Evolutionary conservation across 2,329 filamentous ascomycete species (phyloP).

Genomic region (Microdochium nivale): DNA sequence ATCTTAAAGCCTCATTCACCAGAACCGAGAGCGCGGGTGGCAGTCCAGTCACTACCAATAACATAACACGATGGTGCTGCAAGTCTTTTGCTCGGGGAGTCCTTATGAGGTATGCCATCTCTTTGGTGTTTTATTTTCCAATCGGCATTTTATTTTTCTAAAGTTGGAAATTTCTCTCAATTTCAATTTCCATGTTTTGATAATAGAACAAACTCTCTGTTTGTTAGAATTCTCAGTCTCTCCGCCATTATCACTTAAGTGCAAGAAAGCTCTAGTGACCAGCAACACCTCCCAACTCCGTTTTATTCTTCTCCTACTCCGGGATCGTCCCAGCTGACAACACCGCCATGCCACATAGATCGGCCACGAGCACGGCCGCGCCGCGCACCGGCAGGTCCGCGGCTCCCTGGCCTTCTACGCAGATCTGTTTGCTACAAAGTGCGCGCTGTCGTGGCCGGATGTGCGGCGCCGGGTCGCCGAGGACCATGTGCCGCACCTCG

Average conservation of each 20-base stretch:
- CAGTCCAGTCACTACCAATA: neutral
- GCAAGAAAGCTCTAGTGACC: too few species aligned
- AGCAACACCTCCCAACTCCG: too few species aligned
- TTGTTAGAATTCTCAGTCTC: too few species aligned
- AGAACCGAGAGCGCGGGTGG: too few species aligned
- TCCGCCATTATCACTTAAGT: too few species aligned
- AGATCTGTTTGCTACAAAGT: conserved; percentile 21
- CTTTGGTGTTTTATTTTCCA: too few species aligned
- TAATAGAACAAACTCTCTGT: neutral
- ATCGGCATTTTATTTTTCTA: conserved; percentile 5
- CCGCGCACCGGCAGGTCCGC: conserved; percentile 19
- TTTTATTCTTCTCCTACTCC: too few species aligned
- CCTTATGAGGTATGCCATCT: conserved; percentile 4
- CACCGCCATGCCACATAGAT: conserved; percentile 15
- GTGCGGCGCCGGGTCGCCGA: conserved; percentile 21
- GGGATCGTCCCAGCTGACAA: too few species aligned
- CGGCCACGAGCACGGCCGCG: conserved; percentile 22
- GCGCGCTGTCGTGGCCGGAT: conserved; percentile 21
- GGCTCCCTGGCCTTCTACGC: conserved; percentile 26
- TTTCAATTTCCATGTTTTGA: neutral
- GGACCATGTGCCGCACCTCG: conserved; percentile 35
- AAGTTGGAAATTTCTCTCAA: neutral
- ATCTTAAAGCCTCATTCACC: too few species aligned
- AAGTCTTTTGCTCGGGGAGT: conserved; percentile 7
- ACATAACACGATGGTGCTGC: conserved; percentile 1